Conservation (phyloP, 148 eudicot species). For the Diospyros lotus region DNA sequence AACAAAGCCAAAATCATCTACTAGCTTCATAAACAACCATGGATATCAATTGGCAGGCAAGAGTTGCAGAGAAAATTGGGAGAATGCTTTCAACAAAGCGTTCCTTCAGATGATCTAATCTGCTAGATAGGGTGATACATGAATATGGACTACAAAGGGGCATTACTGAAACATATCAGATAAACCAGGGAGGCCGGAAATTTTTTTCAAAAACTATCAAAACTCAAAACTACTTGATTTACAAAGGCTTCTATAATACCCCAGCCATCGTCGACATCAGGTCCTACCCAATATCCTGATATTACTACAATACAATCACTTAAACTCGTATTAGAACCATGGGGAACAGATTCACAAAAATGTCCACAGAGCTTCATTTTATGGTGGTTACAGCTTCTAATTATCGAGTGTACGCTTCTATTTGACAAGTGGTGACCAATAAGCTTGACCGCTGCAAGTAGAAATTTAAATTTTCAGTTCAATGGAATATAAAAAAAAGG, state of each 20-base stretch:
- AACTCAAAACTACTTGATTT: conserved; percentile 29
- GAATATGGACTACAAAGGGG: background rate
- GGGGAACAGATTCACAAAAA: conserved; percentile 12
- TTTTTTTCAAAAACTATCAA: conserved; percentile 5
- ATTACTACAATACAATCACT: conserved; percentile 31
- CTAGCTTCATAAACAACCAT: no score
- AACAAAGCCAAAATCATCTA: no score
- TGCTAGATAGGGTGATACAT: no score
- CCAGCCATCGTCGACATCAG: conserved; percentile 87
- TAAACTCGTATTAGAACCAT: conserved; percentile 26
- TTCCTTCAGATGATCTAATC: no score
- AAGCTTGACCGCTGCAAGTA: conserved; percentile 30
- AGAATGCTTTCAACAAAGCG: no score
- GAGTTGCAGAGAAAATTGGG: no score
- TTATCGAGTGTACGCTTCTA: conserved; percentile 13
- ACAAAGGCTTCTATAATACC: conserved; percentile 69
- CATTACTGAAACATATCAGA: background rate
- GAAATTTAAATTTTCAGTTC: background rate
- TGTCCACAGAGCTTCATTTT: conserved; percentile 11
- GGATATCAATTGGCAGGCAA: no score
- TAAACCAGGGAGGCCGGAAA: conserved; percentile 23
- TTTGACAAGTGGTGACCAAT: conserved; percentile 18
- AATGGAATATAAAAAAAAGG: no score
- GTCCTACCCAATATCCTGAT: conserved; percentile 79
- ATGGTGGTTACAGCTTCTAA: conserved; percentile 10